Evolutionary conservation across 495 filamentous ascomycete species (phyloP).

Genomic region (Penicillium herquei): DNA sequence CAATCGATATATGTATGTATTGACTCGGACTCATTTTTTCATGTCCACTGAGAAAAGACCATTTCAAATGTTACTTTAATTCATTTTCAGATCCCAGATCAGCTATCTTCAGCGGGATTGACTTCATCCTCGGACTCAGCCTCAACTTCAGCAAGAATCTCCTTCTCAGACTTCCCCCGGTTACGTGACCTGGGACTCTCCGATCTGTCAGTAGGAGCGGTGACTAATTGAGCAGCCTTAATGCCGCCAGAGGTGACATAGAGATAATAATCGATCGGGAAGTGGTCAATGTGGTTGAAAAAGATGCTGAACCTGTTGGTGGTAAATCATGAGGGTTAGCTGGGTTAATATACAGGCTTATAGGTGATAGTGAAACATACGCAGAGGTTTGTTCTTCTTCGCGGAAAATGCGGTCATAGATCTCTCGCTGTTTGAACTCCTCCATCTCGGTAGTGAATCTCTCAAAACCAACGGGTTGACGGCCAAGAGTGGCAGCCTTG

Average conservation of each 20-base stretch:
- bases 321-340: background rate
- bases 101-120: constrained; percentile 21
- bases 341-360: background rate
- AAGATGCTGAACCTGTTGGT: constrained; percentile 66
- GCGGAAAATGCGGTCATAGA: constrained; percentile 87
- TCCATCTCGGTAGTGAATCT: constrained; percentile 73
- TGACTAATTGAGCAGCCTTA: constrained; percentile 42
- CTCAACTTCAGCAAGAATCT: constrained; percentile 35
- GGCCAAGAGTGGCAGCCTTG: constrained; percentile 51
- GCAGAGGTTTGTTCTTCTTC: constrained; percentile 77
- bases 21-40: too few species aligned
- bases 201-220: constrained; percentile 9
- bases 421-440: constrained; percentile 89
- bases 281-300: constrained; percentile 83
- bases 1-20: too few species aligned
- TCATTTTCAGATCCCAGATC: background rate
- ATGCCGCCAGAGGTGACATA: constrained; percentile 70
- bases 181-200: background rate
- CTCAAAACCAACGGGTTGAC: constrained; percentile 72
- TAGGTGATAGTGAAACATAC: constrained; percentile 46
- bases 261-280: constrained; percentile 67
- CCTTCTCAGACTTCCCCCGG: constrained; percentile 23
- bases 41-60: too few species aligned
- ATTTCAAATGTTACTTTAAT: too few species aligned
- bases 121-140: constrained; percentile 30